Evolutionary conservation across 1,139 yeast species (phyloP).

Genomic region (Suhomyces bribrorum): DNA sequence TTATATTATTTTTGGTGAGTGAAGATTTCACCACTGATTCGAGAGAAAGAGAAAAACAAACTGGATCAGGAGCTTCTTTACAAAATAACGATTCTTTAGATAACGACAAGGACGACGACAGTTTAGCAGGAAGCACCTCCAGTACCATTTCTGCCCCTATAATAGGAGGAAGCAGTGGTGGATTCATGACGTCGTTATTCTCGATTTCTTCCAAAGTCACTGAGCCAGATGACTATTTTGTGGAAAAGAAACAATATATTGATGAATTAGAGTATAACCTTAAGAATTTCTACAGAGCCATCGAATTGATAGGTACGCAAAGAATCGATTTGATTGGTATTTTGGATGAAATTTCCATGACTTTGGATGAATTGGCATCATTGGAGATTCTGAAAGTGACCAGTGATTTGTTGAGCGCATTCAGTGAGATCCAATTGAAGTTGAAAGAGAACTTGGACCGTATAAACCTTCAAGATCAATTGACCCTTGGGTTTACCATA

Average conservation of each 20-base stretch:
- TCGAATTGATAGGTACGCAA: slow-evolving; percentile 75
- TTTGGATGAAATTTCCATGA: slow-evolving; percentile 48
- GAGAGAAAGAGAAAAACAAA: slow-evolving; percentile 59
- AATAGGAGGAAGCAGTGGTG: slow-evolving; percentile 33
- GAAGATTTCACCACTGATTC: slow-evolving; percentile 68
- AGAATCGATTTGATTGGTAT: slow-evolving; percentile 65
- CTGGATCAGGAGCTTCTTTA: slow-evolving; percentile 53
- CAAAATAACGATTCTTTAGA: slow-evolving; percentile 47
- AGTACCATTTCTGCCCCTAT: slow-evolving; percentile 10
- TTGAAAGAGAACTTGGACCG: slow-evolving; percentile 77
- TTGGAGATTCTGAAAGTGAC: slow-evolving; percentile 75
- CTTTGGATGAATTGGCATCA: slow-evolving; percentile 71
- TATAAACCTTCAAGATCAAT: slow-evolving; percentile 79
- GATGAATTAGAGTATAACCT: slow-evolving; percentile 76
- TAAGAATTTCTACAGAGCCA: slow-evolving; percentile 64
- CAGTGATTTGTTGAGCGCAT: slow-evolving; percentile 53
- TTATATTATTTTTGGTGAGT: slow-evolving; percentile 74
- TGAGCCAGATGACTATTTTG: slow-evolving; percentile 80
- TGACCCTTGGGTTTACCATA: slow-evolving; percentile 82
- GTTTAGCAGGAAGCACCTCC: slow-evolving; percentile 6
- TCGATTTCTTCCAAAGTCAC: slow-evolving; percentile 60
- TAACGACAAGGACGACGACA: slow-evolving; percentile 22
- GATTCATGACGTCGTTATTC: slow-evolving; percentile 66
- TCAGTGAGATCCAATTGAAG: slow-evolving; percentile 70
- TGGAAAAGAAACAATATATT: slow-evolving; percentile 65